Conservation (phyloP, 768 basidiomycete genomes). For the Suillus lakei region DNA sequence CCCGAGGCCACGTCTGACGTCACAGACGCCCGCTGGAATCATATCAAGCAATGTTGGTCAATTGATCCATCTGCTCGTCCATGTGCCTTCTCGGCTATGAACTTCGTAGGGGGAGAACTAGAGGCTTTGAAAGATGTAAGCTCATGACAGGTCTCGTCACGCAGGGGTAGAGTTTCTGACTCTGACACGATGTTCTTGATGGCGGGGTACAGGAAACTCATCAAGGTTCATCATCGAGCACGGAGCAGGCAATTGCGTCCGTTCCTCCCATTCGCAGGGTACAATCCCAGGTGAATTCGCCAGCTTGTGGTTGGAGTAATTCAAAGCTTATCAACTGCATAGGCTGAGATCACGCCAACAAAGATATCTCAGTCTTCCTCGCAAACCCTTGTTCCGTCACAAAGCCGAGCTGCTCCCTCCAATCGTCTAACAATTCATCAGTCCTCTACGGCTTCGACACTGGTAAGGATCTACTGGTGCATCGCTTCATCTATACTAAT, state of each 20-base stretch:
- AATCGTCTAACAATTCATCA: too few species aligned
- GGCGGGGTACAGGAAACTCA: neutral
- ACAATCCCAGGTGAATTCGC: neutral
- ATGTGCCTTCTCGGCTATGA: neutral
- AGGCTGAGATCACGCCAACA: neutral
- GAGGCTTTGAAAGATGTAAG: neutral
- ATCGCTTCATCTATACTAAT: neutral
- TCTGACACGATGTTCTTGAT: neutral
- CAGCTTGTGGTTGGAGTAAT: neutral
- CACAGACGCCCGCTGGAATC: neutral
- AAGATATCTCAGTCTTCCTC: neutral
- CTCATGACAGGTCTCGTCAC: neutral
- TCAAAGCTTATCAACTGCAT: neutral
- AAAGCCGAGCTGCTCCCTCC: neutral
- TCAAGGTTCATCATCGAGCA: neutral
- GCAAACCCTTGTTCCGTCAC: neutral
- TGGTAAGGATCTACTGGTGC: neutral
- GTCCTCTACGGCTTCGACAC: neutral
- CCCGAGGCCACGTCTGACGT: neutral
- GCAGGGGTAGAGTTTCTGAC: neutral
- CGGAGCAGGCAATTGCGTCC: neutral
- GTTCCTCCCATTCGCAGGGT: neutral
- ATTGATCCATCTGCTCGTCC: conserved; percentile 1
- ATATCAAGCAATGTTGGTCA: conserved; percentile 4
- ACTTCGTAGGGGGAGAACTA: neutral